These are phyloP conservation scores for Fusarium sp. DNA, from an alignment of 2,329 filamentous ascomycete genomes.

Conservation along the genomic window DNA sequence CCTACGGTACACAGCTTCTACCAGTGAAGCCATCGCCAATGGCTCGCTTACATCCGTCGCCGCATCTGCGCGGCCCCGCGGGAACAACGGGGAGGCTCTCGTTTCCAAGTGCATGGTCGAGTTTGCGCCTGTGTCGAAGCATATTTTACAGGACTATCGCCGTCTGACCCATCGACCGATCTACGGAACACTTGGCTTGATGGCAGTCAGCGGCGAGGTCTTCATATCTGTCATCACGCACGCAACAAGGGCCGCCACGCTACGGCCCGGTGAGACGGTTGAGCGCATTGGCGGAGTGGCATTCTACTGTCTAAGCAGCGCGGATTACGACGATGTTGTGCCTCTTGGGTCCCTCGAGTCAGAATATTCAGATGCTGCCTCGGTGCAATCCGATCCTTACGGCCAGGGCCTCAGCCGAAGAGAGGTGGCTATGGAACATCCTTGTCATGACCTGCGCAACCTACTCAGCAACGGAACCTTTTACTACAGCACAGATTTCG, in stretches of 20 bases:
- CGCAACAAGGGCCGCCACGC: slow-evolving; percentile 80
- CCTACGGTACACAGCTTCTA: slow-evolving; percentile 80
- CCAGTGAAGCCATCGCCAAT: slow-evolving; percentile 70
- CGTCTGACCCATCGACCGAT: slow-evolving; percentile 79
- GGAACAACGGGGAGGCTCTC: slow-evolving; percentile 55
- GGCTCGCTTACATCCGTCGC: slow-evolving; percentile 68
- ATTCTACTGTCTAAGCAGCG: slow-evolving; percentile 91
- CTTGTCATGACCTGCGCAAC: slow-evolving; percentile 91
- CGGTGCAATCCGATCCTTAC: slow-evolving; percentile 55
- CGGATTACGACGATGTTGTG: slow-evolving; percentile 84
- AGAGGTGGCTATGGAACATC: slow-evolving; percentile 83
- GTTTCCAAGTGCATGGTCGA: slow-evolving; percentile 86
- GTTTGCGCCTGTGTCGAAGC: slow-evolving; percentile 74
- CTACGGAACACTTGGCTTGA: slow-evolving; percentile 88
- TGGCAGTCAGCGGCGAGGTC: slow-evolving; percentile 85
- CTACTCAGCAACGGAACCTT: slow-evolving; percentile 93
- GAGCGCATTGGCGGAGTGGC: slow-evolving; percentile 88
- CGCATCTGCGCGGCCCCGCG: slow-evolving; percentile 58
- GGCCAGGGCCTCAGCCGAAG: slow-evolving; percentile 67
- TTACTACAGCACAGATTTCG: slow-evolving; percentile 99
- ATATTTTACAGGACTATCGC: slow-evolving; percentile 81
- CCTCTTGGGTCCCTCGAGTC: slow-evolving; percentile 64
- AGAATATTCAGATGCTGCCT: slow-evolving; percentile 61
- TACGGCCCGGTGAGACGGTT: slow-evolving; percentile 89
- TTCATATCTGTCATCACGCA: slow-evolving; percentile 92